Conservation (phyloP, 441 rosid genomes). For the Francoa sonchifolia region DNA sequence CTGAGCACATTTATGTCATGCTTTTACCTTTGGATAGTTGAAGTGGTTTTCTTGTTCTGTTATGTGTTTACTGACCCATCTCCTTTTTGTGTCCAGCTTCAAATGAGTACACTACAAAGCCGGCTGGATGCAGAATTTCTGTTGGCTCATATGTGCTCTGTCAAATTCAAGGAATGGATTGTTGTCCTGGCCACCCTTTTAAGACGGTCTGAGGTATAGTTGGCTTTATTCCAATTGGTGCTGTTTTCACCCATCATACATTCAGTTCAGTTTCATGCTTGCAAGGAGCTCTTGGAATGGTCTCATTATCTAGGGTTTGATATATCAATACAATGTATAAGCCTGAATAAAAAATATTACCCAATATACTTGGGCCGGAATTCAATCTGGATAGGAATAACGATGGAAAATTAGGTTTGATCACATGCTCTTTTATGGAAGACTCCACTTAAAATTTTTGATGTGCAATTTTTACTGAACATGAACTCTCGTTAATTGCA, state of each 20-base stretch:
- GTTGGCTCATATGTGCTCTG: conserved; percentile 97
- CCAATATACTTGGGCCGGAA: background rate
- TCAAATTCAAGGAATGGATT: conserved; percentile 97
- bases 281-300: background rate
- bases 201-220: conserved; percentile 75
- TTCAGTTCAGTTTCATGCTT: background rate
- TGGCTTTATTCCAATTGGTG: background rate
- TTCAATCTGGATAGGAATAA: background rate
- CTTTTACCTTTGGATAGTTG: too few species aligned
- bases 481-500: background rate
- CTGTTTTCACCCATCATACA: background rate
- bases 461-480: background rate
- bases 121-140: conserved; percentile 93
- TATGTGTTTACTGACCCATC: background rate
- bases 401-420: background rate
- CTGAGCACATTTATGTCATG: too few species aligned
- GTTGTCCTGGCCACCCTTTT: conserved; percentile 93
- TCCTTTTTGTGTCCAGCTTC: conserved; percentile 42
- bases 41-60: background rate
- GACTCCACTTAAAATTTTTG: background rate
- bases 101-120: conserved; percentile 88
- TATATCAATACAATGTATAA: background rate
- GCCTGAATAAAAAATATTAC: background rate
- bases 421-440: background rate
- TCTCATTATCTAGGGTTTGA: background rate